Evolutionary conservation across 108 stramenopile species (phyloP), one percentile per base, ranked within the genome.

Genomic region (Seminavis robusta): DNA sequence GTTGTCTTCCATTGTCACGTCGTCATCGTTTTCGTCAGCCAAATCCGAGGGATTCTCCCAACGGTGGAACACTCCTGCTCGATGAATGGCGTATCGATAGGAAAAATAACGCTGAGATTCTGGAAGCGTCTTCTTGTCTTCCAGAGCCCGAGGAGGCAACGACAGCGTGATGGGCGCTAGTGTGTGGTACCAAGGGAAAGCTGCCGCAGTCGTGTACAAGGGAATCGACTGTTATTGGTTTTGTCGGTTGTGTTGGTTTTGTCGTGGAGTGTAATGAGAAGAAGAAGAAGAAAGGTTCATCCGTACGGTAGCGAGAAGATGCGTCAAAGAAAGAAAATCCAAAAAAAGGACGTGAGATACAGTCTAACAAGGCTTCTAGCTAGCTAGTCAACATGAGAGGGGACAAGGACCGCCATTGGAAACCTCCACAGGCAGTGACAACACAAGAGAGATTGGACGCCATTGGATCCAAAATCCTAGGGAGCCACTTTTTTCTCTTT

Each of bases 131-230:
- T n/a, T 36, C 3, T 16, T 30, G 13, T 25, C 29, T 34, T 8
- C 59, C 32, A 49, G 13, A 13, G n/a, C 33, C 27, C 5, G 19
- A 34, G 28, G 43, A 49, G 46, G 37, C 11, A 77, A 51, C 16
- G 61, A 9, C 23, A 87, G 28, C 5, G 84, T 63, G 32, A 84
- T 29, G 10, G 84, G 78, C 4, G 67, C 65, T 33, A 74, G 47
- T 11, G 84, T 80, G 34, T 77, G 65, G 62, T 84, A 88, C 84
- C 84, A 86, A 19, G 90, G 90, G 67, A 78, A 80, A 16, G 61
- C 44, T 44, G 82, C 55, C 9, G 90, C 71, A 4, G 86, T 86
- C 24, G 90, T 92, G 56, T 81, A 88, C 20, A 92, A 43, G 17
- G 75, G 75, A 42, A 82, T 58, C 45, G 46, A 36, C 80, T 81